phyloP scores from a whole-genome alignment of 805 yeast species.

The Starmerella scarabaei region DNA sequence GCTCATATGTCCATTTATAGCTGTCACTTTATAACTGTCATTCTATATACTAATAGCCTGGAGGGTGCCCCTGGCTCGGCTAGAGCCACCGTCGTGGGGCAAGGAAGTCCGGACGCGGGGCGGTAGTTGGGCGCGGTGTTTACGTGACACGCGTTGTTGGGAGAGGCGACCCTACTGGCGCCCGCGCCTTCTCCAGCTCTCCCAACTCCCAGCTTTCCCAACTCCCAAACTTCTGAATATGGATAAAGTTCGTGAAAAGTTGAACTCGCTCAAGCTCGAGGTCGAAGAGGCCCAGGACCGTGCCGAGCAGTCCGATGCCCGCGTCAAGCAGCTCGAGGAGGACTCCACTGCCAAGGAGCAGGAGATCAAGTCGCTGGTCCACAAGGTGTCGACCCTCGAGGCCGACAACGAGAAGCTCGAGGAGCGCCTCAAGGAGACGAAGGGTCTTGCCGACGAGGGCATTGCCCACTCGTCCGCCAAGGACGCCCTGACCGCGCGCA shows the following conservation, averaged over 20 bases:
- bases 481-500: conserved; percentile 82
- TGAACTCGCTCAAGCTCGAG: conserved; percentile 61
- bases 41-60: too few relatives aligned
- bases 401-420: conserved; percentile 65
- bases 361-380: conserved; percentile 81
- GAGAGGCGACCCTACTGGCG: not conserved
- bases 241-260: conserved; percentile 24
- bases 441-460: conserved; percentile 82
- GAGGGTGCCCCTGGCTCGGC: too few relatives aligned
- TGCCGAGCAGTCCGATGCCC: conserved; percentile 71
- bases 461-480: conserved; percentile 77
- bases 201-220: too few relatives aligned
- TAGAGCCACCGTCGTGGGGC: too few relatives aligned
- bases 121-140: not conserved
- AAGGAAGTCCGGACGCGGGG: too few relatives aligned
- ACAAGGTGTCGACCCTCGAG: conserved; percentile 83
- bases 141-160: not conserved
- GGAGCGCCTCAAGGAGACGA: conserved; percentile 56
- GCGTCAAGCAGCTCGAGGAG: conserved; percentile 83
- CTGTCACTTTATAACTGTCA: too few relatives aligned
- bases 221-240: too few relatives aligned
- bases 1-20: too few relatives aligned
- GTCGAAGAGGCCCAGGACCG: conserved; percentile 97
- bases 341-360: conserved; percentile 86
- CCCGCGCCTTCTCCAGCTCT: not conserved